phyloP scores from a whole-genome alignment of 495 filamentous ascomycete genomes.

The Parathielavia appendiculata region DNA sequence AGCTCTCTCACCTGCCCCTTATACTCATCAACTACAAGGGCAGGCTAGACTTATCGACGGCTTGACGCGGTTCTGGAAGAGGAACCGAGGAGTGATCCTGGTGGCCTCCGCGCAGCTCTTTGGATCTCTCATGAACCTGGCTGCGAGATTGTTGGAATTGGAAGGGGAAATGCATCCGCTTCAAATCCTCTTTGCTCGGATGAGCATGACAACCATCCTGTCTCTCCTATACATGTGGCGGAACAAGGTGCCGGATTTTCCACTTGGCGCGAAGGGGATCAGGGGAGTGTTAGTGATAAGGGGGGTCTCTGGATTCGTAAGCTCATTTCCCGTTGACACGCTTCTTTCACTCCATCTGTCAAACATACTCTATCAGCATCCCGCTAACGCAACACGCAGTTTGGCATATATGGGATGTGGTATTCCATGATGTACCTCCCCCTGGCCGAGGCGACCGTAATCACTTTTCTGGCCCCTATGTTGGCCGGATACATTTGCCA shows the following conservation, averaged over 20 bases:
- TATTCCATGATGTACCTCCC: constrained; percentile 78
- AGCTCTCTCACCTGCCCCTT: constrained; percentile 15
- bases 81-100: constrained; percentile 68
- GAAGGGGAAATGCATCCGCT: constrained; percentile 75
- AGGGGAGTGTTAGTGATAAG: constrained; percentile 61
- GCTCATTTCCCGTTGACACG: constrained; percentile 19
- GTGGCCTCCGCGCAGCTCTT: constrained; percentile 78
- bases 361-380: neutral
- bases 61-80: constrained; percentile 31
- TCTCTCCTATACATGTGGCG: constrained; percentile 73
- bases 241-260: constrained; percentile 58
- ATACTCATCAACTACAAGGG: neutral
- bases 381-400: constrained; percentile 26
- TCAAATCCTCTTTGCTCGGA: constrained; percentile 83
- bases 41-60: neutral
- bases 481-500: constrained; percentile 81
- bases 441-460: constrained; percentile 84
- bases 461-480: constrained; percentile 83
- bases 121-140: constrained; percentile 82
- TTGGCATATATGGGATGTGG: constrained; percentile 64
- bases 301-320: constrained; percentile 66
- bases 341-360: neutral
- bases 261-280: constrained; percentile 63
- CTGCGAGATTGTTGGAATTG: constrained; percentile 71
- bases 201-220: constrained; percentile 67